Evolutionary conservation across 106 monocot species (phyloP).

Genomic region (Dendrobium huoshanense): DNA sequence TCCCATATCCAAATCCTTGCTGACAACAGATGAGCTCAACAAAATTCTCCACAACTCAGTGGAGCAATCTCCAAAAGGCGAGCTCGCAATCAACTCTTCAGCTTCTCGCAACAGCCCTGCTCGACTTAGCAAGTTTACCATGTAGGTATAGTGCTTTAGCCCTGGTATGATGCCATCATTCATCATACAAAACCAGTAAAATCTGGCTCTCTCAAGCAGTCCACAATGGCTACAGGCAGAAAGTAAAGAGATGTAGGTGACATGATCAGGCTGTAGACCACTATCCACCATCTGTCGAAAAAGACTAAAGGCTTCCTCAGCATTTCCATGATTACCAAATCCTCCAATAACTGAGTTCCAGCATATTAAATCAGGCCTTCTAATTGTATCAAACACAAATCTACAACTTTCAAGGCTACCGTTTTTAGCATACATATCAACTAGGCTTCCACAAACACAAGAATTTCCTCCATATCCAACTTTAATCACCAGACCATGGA

Average conservation of each 20-base stretch:
- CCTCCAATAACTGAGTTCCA: constrained; percentile 91
- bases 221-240: constrained; percentile 75
- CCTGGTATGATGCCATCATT: constrained; percentile 47
- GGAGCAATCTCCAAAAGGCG: constrained; percentile 42
- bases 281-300: constrained; percentile 42
- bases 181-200: constrained; percentile 77
- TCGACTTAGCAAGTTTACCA: constrained; percentile 65
- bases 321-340: constrained; percentile 63
- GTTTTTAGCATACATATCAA: constrained; percentile 93
- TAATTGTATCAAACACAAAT: constrained; percentile 33
- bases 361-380: constrained; percentile 66
- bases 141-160: constrained; percentile 78
- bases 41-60: constrained; percentile 74
- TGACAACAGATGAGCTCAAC: constrained; percentile 58
- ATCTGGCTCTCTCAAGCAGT: constrained; percentile 64
- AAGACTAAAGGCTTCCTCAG: constrained; percentile 53
- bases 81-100: constrained; percentile 48
- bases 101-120: constrained; percentile 62
- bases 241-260: constrained; percentile 71
- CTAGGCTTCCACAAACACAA: constrained; percentile 59
- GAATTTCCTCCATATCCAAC: constrained; percentile 52
- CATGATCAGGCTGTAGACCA: constrained; percentile 56
- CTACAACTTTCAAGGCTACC: constrained; percentile 44
- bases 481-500: constrained; percentile 61
- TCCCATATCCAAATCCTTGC: constrained; percentile 44